A percentile compares a stretch with the other conserved stretches of the same genome.
These are phyloP conservation scores for Starmerella ratchasimensis DNA, from an alignment of 805 yeast species.

Conservation along the genomic window DNA sequence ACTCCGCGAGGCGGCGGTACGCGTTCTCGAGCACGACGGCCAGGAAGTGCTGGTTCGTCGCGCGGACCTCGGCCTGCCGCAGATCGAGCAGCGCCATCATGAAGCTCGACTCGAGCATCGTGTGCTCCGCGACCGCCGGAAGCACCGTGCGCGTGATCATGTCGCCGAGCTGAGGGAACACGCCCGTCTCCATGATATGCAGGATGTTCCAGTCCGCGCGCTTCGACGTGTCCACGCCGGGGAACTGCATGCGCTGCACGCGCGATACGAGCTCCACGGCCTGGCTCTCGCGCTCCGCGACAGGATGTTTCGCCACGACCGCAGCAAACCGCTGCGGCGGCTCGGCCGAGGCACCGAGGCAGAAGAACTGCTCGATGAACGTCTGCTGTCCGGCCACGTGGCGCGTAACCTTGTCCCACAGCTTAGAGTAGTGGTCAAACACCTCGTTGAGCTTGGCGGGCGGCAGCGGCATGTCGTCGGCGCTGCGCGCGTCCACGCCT, in stretches of 20 bases:
- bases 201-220: constrained; percentile 2
- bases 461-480: neutral
- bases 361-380: constrained; percentile 35
- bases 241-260: constrained; percentile 1
- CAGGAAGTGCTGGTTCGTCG: constrained; percentile 52
- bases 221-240: constrained; percentile 3
- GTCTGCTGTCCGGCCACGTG: constrained; percentile 34
- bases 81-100: constrained; percentile 33
- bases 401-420: constrained; percentile 5
- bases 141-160: neutral
- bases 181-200: constrained; percentile 2
- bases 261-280: neutral
- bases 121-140: constrained; percentile 23
- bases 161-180: constrained; percentile 7
- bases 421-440: neutral
- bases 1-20: constrained; percentile 36
- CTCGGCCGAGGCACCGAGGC: constrained; percentile 32
- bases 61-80: constrained; percentile 28
- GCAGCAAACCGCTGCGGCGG: constrained; percentile 27
- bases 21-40: constrained; percentile 38
- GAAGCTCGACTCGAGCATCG: constrained; percentile 32
- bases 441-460: neutral
- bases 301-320: constrained; percentile 1
- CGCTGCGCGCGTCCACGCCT: neutral
- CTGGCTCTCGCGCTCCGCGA: constrained; percentile 1